Conservation (phyloP, 371 early-diverging fungal species). For the Haplosporangium sp. region DNA sequence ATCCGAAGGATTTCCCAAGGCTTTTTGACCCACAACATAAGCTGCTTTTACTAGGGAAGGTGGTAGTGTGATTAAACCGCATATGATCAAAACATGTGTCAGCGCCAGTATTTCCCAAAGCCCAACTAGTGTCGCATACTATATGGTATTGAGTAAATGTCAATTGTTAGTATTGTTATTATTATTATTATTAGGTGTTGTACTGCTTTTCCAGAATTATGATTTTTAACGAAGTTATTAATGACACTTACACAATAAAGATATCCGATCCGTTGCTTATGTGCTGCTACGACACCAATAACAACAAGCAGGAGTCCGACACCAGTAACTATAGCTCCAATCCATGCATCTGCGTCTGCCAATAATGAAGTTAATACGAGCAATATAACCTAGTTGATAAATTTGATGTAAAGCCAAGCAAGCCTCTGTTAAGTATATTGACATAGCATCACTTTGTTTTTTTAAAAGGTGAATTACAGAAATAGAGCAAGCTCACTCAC, state of each 20-base stretch:
- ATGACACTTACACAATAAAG: constrained; percentile 16
- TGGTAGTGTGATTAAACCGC: constrained; percentile 20
- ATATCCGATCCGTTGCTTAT: constrained; percentile 31
- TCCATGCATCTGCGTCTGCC: constrained; percentile 40
- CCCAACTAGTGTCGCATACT: constrained; percentile 44
- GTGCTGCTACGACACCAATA: constrained; percentile 39
- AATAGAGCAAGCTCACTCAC: constrained; percentile 17
- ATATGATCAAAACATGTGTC: constrained; percentile 25
- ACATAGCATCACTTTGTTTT: too few species aligned
- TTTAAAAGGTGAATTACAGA: not conserved
- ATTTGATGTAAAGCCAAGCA: too few species aligned
- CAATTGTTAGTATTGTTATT: too few species aligned
- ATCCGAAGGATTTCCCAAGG: constrained; percentile 11
- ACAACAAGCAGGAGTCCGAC: constrained; percentile 28
- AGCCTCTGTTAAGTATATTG: not conserved
- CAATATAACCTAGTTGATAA: constrained; percentile 16
- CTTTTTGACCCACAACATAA: constrained; percentile 21
- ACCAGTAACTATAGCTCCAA: constrained; percentile 26
- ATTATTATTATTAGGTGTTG: too few species aligned
- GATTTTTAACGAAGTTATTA: too few species aligned
- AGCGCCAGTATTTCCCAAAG: constrained; percentile 32
- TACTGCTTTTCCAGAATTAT: not conserved
- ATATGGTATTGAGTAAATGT: not conserved
- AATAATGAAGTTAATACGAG: constrained; percentile 37
- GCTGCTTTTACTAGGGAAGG: constrained; percentile 7